Base-by-base conservation (phyloP, 176 grass and related monocot species). In the Luzula sylvatica region DNA sequence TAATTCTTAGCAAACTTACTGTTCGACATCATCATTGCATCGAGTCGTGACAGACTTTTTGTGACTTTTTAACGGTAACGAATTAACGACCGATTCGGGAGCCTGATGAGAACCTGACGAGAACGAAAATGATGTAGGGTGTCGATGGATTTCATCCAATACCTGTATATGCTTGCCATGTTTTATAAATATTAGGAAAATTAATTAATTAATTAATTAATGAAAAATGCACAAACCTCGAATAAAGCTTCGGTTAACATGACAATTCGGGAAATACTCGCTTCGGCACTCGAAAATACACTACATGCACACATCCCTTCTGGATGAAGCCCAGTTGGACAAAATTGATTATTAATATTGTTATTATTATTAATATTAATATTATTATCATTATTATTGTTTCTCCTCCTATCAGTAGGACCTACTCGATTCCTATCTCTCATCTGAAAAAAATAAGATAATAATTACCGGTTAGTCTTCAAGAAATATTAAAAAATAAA, bases 211-310 rank as follows among this genome's bases (percentile, higher is more conserved):
- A 35, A 35, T 7, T 9, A 35, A 80, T 15, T 5, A 30, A 46
- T 42, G 16, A 52, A 67, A 12, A 25, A 75, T 52, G 43, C 38
- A 73, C 68, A 75, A 43, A 95, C 90, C 84, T 95, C 90, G 70
- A 95, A 95, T 46, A 95, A 65, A 23, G 90, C 90, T 74, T 95
- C 90, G 20, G 90, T 86, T 75, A 95, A 78, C 80, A 88, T 84
- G 30, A 95, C 84, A 35, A 95, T 95, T 75, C 90, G 80, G 69
- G 90, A 84, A 73, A 95, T 88, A 70, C 90, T 85, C 43, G 80
- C 74, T 28, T 68, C 76, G 17, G 89, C 72, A 53, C 77, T 86
- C 66, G 83, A 82, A 68, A 95, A 81, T 48, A 83, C 75, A 86
- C 64, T 73, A 46, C 90, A 95, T 7, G 83, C 83, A 35, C 90